A percentile compares a stretch with the other conserved stretches of the same genome.
Conservation (phyloP, 225 moss, liverwort and hornwort species). For the Polytrichum formosum region DNA sequence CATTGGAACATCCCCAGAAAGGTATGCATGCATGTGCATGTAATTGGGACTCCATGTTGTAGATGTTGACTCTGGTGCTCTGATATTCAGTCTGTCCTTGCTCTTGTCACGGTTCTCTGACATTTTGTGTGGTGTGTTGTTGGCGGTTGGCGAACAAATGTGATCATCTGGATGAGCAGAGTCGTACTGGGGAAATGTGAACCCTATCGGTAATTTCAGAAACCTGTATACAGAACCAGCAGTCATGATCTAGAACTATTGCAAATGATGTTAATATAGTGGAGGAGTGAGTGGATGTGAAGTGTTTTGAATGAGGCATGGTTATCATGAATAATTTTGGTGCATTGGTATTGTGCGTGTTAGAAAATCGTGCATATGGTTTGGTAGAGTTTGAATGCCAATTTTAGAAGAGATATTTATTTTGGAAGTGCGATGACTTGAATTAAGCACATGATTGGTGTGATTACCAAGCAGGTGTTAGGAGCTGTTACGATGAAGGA, state of each 20-base stretch:
- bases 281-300: not conserved
- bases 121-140: conserved; percentile 4
- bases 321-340: not conserved
- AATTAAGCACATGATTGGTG: not conserved
- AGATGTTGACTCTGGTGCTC: not conserved
- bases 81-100: not conserved
- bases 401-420: not conserved
- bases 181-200: conserved; percentile 55
- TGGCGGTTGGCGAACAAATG: conserved; percentile 3
- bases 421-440: not conserved
- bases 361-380: not conserved
- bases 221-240: not conserved
- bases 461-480: conserved; percentile 22
- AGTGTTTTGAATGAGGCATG: too few relatives aligned
- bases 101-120: not conserved
- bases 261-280: not conserved
- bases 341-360: not conserved
- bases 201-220: conserved; percentile 38
- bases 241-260: not conserved
- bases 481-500: conserved; percentile 58
- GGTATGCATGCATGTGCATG: conserved; percentile 8
- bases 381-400: not conserved
- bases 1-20: conserved; percentile 55
- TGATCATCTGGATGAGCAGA: conserved; percentile 23
- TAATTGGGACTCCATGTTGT: not conserved